Conservation (phyloP, 2,329 filamentous ascomycete species). For the Apiospora arundinis region DNA sequence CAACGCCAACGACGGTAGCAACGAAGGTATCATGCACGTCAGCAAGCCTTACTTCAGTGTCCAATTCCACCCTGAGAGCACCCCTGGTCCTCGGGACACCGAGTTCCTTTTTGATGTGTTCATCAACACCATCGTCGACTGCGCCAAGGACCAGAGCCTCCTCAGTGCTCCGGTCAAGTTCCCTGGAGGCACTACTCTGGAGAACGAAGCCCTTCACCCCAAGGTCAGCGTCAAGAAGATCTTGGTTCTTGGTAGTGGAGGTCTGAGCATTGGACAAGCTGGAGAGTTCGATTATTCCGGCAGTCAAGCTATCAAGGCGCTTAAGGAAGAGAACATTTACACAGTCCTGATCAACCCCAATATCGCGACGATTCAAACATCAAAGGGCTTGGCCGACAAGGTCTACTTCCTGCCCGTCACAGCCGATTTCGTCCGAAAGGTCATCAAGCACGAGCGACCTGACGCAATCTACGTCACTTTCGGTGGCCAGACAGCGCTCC, state of each 20-base stretch:
- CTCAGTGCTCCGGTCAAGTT: slow-evolving; percentile 81
- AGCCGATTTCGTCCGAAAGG: slow-evolving; percentile 95
- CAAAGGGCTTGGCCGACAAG: slow-evolving; percentile 96
- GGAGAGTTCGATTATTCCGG: slow-evolving; percentile 99
- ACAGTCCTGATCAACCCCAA: slow-evolving; percentile 99
- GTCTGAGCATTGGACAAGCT: slow-evolving; percentile 95
- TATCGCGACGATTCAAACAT: slow-evolving; percentile 98
- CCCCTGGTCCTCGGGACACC: slow-evolving; percentile 91
- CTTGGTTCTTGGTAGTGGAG: slow-evolving; percentile 90
- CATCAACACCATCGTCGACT: slow-evolving; percentile 80
- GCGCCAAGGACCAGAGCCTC: slow-evolving; percentile 68
- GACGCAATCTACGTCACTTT: slow-evolving; percentile 99
- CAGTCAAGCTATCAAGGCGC: slow-evolving; percentile 95
- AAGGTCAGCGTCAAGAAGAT: slow-evolving; percentile 91
- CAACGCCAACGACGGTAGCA: slow-evolving; percentile 97
- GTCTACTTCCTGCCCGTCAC: slow-evolving; percentile 98
- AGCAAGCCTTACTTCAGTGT: slow-evolving; percentile 95
- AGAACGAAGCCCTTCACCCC: slow-evolving; percentile 79
- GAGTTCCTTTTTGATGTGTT: slow-evolving; percentile 98
- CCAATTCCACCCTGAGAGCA: slow-evolving; percentile 99
- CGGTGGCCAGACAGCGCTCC: slow-evolving; percentile 95
- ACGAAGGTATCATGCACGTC: slow-evolving; percentile 93
- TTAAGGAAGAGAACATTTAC: slow-evolving; percentile 98
- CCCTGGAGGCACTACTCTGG: slow-evolving; percentile 81
- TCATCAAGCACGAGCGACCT: slow-evolving; percentile 91